phyloP scores from a whole-genome alignment of 2,329 filamentous ascomycete genomes.

The Periglandula ipomoeae region DNA sequence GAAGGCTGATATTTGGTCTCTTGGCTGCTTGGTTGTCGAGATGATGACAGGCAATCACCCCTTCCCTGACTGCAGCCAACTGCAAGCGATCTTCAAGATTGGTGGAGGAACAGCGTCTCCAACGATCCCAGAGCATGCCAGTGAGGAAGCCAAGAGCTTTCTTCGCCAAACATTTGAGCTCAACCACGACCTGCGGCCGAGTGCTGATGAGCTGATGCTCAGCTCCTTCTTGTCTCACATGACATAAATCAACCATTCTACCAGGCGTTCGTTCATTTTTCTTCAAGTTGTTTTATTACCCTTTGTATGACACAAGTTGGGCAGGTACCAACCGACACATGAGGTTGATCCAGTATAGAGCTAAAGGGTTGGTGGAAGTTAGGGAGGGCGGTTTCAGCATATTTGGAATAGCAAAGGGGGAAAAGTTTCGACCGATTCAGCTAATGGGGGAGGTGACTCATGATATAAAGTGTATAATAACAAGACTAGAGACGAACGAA shows the following conservation, averaged over 20 bases:
- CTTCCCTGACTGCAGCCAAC: constrained; percentile 92
- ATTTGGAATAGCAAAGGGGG: constrained; percentile 1
- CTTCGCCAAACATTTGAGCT: constrained; percentile 87
- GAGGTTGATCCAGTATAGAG: not conserved
- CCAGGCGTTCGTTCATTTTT: not conserved
- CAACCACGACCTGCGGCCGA: constrained; percentile 85
- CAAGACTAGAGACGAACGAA: constrained; percentile 5
- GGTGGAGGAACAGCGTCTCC: constrained; percentile 80
- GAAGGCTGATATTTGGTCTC: constrained; percentile 97
- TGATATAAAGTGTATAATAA: constrained; percentile 9
- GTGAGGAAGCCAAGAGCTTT: constrained; percentile 75
- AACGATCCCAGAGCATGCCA: constrained; percentile 78
- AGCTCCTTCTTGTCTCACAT: constrained; percentile 74
- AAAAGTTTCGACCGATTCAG: not conserved
- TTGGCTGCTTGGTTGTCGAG: constrained; percentile 93
- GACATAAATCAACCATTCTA: constrained; percentile 24
- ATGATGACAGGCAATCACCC: constrained; percentile 98
- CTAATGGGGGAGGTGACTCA: constrained; percentile 2
- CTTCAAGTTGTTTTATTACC: not conserved
- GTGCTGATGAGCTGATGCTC: constrained; percentile 79
- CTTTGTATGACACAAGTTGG: constrained; percentile 4
- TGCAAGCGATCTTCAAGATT: constrained; percentile 98
- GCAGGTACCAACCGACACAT: constrained; percentile 9
- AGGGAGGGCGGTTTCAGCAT: not conserved
- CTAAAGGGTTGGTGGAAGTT: not conserved